A percentile compares a stretch with the other conserved stretches of the same genome.
Evolutionary conservation across 352 stramenopile species (phyloP).

Genomic region (Pythium sukuiense): DNA sequence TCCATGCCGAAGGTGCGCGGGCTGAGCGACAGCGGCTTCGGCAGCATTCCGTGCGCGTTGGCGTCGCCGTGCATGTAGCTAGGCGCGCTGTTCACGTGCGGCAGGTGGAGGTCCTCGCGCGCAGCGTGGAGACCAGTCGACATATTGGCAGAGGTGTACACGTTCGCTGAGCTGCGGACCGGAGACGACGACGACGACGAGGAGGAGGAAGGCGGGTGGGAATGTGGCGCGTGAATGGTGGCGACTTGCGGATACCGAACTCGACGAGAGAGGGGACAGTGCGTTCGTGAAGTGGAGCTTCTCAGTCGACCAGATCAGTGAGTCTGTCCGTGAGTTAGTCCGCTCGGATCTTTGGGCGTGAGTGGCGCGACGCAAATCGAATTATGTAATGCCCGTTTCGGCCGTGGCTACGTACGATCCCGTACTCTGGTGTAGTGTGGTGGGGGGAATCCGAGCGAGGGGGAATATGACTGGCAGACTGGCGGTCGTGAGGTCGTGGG

Average conservation of each 20-base stretch:
- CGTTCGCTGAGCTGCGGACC: not conserved
- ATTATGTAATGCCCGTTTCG: slow-evolving; percentile 72
- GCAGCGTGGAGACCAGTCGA: slow-evolving; percentile 74
- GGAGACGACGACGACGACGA: not conserved
- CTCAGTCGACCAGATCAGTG: not conserved
- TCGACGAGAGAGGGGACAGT: slow-evolving; percentile 3
- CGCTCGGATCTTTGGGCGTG: slow-evolving; percentile 11
- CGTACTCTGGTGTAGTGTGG: slow-evolving; percentile 14
- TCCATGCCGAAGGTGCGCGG: slow-evolving; percentile 84
- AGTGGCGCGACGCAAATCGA: slow-evolving; percentile 38
- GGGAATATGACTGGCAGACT: slow-evolving; percentile 23
- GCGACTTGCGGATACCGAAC: not conserved
- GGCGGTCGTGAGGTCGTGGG: slow-evolving; percentile 18
- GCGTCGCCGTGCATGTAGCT: slow-evolving; percentile 41
- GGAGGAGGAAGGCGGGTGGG: not conserved
- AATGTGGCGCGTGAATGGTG: slow-evolving; percentile 21
- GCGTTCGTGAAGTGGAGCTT: not conserved
- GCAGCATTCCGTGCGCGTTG: slow-evolving; percentile 32
- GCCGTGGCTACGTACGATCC: slow-evolving; percentile 32
- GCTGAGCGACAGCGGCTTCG: slow-evolving; percentile 76
- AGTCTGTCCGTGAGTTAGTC: not conserved
- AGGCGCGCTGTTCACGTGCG: slow-evolving; percentile 33
- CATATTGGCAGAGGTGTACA: slow-evolving; percentile 32
- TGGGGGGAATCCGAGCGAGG: not conserved
- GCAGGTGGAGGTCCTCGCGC: slow-evolving; percentile 66